Evolutionary conservation across 768 basidiomycete genomes (phyloP).

Genomic region (Tricholomella constricta): DNA sequence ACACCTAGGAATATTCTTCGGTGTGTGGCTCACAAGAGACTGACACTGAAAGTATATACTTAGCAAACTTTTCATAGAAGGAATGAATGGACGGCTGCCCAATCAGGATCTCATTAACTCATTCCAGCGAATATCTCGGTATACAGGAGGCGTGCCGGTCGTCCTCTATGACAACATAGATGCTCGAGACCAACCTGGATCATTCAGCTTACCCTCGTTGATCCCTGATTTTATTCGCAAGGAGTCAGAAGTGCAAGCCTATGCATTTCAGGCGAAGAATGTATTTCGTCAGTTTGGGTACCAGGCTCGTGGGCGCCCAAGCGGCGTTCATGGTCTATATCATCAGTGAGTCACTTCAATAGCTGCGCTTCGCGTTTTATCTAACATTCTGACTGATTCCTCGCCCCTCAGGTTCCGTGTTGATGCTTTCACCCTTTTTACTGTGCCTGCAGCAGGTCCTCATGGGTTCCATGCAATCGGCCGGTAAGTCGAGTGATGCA

Average conservation of each 20-base stretch:
- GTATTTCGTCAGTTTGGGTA: conserved; percentile 70
- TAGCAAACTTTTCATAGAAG: conserved; percentile 58
- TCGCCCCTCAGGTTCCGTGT: conserved; percentile 73
- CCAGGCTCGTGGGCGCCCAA: conserved; percentile 77
- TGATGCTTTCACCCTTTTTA: conserved; percentile 91
- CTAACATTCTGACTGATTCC: conserved; percentile 2
- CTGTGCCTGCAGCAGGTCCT: conserved; percentile 83
- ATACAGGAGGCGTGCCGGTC: conserved; percentile 76
- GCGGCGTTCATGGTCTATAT: conserved; percentile 88
- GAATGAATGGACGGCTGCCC: conserved; percentile 90
- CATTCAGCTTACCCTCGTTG: conserved; percentile 41
- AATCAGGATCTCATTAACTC: conserved; percentile 96
- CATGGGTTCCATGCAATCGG: conserved; percentile 96
- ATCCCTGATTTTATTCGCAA: conserved; percentile 46
- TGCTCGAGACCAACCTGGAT: conserved; percentile 38
- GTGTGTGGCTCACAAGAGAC: conserved; percentile 47
- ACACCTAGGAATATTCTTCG: conserved; percentile 93
- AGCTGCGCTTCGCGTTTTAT: background rate
- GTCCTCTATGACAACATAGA: conserved; percentile 80
- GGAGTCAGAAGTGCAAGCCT: conserved; percentile 47
- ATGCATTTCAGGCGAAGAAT: conserved; percentile 63
- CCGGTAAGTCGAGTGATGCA: conserved; percentile 49
- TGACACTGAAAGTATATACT: background rate
- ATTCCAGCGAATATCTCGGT: conserved; percentile 67
- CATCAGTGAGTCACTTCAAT: conserved; percentile 56